These are phyloP conservation scores for Aspergillus heteromorphus DNA, from an alignment of 495 filamentous ascomycete genomes.

Conservation along the genomic window DNA sequence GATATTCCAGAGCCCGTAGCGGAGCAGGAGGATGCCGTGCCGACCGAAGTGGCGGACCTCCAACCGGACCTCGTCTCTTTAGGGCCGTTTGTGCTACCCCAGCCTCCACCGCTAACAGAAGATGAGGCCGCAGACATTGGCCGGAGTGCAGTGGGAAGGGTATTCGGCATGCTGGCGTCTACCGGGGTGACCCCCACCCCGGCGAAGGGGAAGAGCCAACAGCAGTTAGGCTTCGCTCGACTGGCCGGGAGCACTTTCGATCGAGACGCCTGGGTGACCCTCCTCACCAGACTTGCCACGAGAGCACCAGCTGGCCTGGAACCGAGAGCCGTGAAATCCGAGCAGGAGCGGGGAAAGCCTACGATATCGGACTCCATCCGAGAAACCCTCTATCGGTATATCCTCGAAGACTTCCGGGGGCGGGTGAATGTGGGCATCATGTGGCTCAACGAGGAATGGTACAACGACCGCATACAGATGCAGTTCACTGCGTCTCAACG, in stretches of 20 bases:
- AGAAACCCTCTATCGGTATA: conserved; percentile 72
- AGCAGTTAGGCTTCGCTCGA: conserved; percentile 63
- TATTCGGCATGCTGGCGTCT: conserved; percentile 69
- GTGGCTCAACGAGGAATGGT: conserved; percentile 98
- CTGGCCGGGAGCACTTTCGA: conserved; percentile 82
- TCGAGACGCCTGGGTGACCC: conserved; percentile 83
- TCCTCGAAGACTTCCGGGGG: conserved; percentile 83
- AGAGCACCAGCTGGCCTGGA: conserved; percentile 66
- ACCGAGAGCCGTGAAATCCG: conserved; percentile 30
- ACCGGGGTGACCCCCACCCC: conserved; percentile 60
- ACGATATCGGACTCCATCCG: conserved; percentile 64
- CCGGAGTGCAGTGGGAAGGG: conserved; percentile 61
- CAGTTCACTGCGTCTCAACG: conserved; percentile 32
- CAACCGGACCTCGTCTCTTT: conserved; percentile 53
- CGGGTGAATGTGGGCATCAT: conserved; percentile 80
- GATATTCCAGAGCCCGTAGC: conserved; percentile 68
- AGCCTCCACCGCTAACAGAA: conserved; percentile 65
- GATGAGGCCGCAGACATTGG: conserved; percentile 63
- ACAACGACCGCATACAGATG: conserved; percentile 72
- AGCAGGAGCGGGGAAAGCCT: conserved; percentile 22
- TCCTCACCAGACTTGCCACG: conserved; percentile 82
- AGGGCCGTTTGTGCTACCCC: conserved; percentile 69
- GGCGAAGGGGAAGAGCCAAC: conserved; percentile 33
- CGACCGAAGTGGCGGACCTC: conserved; percentile 46
- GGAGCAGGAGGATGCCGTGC: conserved; percentile 62